A percentile compares a stretch with the other conserved stretches of the same genome.
These are phyloP conservation scores for Akanthomyces muscarius DNA, from an alignment of 2,329 filamentous ascomycete genomes.

Conservation along the genomic window DNA sequence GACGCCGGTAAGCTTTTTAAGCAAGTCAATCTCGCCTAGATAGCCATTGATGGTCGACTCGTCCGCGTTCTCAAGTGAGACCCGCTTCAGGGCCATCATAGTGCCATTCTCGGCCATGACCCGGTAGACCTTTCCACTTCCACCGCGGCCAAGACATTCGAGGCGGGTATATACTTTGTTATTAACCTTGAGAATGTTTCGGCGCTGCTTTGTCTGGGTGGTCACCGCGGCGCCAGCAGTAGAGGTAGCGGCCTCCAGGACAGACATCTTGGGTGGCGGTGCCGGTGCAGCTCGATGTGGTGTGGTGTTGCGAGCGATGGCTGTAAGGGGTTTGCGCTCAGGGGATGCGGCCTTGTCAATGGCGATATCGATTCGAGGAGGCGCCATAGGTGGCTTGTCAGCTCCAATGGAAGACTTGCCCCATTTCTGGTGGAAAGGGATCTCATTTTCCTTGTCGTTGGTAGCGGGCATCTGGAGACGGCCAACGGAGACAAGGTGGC, in stretches of 20 bases:
- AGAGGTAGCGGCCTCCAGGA: constrained; percentile 85
- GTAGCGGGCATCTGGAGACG: constrained; percentile 56
- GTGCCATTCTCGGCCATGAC: constrained; percentile 97
- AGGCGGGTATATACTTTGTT: constrained; percentile 86
- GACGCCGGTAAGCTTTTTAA: constrained; percentile 76
- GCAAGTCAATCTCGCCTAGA: constrained; percentile 90
- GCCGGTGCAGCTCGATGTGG: constrained; percentile 73
- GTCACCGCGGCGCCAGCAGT: constrained; percentile 76
- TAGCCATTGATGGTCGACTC: constrained; percentile 78
- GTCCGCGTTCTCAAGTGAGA: constrained; percentile 86
- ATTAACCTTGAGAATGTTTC: constrained; percentile 83
- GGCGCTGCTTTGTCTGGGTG: constrained; percentile 67
- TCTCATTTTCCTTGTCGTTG: constrained; percentile 83
- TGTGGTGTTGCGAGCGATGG: constrained; percentile 57
- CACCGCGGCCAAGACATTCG: constrained; percentile 86
- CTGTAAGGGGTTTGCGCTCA: constrained; percentile 52
- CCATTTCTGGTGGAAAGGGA: constrained; percentile 64
- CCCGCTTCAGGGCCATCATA: constrained; percentile 89
- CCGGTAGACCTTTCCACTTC: constrained; percentile 90
- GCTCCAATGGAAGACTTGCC: constrained; percentile 52
- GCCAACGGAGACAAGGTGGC: constrained; percentile 20
- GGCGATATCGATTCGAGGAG: constrained; percentile 42
- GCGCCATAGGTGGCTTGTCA: constrained; percentile 53
- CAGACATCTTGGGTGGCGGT: constrained; percentile 93
- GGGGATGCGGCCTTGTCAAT: constrained; percentile 42